Evolutionary conservation across 2,329 filamentous ascomycete species (phyloP).

Genomic region (Cladosporium sp.): DNA sequence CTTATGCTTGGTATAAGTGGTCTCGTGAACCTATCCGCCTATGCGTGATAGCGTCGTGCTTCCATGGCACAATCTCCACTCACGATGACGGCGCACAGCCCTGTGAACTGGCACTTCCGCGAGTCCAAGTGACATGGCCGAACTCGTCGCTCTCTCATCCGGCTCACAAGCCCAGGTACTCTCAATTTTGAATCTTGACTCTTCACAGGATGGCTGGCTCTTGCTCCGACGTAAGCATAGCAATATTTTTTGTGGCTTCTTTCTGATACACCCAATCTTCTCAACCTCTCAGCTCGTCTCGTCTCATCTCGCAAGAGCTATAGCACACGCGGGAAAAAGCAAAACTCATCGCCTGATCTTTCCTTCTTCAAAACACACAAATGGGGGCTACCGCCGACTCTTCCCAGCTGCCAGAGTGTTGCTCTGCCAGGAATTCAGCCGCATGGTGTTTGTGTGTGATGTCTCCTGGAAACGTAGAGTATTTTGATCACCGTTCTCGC

Average conservation of each 20-base stretch:
- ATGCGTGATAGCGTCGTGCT: background rate
- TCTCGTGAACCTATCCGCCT: background rate
- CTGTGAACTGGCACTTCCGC: background rate
- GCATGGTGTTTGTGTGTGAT: background rate
- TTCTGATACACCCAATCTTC: constrained; percentile 16
- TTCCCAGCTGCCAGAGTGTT: background rate
- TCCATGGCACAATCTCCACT: background rate
- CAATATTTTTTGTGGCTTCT: constrained; percentile 25
- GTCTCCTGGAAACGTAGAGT: background rate
- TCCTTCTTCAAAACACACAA: background rate
- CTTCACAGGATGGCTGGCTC: constrained; percentile 13
- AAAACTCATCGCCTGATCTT: background rate
- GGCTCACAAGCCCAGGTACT: constrained; percentile 2
- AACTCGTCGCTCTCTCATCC: background rate
- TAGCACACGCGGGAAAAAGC: constrained; percentile 6
- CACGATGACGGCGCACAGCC: background rate
- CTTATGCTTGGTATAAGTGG: too few relatives aligned
- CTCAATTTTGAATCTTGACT: constrained; percentile 13
- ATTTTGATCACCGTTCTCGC: background rate
- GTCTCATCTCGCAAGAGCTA: constrained; percentile 12
- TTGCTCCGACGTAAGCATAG: constrained; percentile 9
- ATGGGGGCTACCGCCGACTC: background rate
- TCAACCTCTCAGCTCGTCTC: constrained; percentile 2
- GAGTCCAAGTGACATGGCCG: background rate
- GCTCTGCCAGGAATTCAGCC: background rate